Evolutionary conservation across 2,329 filamentous ascomycete genomes (phyloP).

Genomic region (Epichloe glyceriae): DNA sequence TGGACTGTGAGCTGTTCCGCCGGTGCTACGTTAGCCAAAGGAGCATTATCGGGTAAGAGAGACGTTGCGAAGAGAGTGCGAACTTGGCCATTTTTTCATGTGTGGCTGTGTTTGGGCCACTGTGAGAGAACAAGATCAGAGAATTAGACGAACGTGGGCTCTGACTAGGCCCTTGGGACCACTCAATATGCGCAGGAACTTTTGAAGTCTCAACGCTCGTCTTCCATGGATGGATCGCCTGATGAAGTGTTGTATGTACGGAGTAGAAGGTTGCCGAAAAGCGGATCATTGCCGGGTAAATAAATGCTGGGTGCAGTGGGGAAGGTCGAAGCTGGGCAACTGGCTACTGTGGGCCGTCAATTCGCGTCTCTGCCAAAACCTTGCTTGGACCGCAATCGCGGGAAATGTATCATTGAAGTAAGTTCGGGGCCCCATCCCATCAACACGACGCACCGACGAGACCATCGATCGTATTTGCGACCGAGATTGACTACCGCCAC

Average conservation of each 20-base stretch:
- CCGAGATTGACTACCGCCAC: neutral
- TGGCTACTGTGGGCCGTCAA: conserved; percentile 1
- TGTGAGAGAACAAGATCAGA: neutral
- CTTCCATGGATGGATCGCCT: neutral
- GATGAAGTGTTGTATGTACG: neutral
- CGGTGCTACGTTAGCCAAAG: neutral
- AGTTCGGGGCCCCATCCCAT: neutral
- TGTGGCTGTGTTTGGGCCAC: neutral
- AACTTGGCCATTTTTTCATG: neutral
- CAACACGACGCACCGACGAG: neutral
- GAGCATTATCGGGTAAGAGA: neutral
- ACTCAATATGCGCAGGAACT: neutral
- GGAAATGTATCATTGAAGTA: neutral
- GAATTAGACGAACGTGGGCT: neutral
- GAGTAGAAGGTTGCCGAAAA: neutral
- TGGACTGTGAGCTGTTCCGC: conserved; percentile 33
- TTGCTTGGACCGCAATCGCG: neutral
- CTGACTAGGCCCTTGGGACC: neutral
- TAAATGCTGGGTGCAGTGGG: neutral
- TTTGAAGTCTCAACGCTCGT: neutral
- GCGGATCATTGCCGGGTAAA: conserved; percentile 5
- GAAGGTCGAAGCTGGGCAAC: neutral
- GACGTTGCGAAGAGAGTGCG: neutral
- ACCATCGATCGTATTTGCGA: neutral
- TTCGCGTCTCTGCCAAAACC: conserved; percentile 7